Evolutionary conservation across 768 basidiomycete species (phyloP), one percentile per base, ranked within the genome.

Genomic region (Rossbeevera mucosa): DNA sequence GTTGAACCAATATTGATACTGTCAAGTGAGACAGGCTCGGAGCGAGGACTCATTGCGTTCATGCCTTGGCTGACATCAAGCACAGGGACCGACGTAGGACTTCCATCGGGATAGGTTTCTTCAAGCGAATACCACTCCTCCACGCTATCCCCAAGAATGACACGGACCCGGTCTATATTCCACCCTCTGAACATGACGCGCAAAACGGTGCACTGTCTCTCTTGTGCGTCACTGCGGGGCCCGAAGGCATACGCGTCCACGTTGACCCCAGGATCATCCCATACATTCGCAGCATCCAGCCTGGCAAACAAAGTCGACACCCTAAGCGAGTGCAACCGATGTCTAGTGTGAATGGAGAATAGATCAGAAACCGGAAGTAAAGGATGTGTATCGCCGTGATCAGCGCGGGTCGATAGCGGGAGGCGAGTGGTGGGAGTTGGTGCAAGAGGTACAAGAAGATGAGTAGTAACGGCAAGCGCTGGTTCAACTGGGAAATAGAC

Each of bases 51-150:
- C 16, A 33, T 33, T 16, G 16, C 30, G 22, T 40, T n/a, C 7
- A 20, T 13, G 31, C 51, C 48, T 43, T 47, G 50, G 25, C 22
- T 41, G 48, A 20, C 46, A 58, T 45, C 56, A 3, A 44, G 33
- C 2, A 7, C 18, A 14, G 53, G 48, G 12, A 45, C 24, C 7
- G 40, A 24, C 5, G 52, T 42, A 12, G 64, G 52, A 20, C 13
- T 51, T 11, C 26, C 56, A 14, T 64, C 47, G 36, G n/a, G 54
- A 59, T 28, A 60, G 1, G 69, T 66, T 60, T 90, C 88, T 62
- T 88, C 81, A 16, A 91, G 66, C 0, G 76, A 74, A 69, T 88
- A 91, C 89, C 90, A 92, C 0, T 83, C 85, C 7, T 75, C 79
- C 16, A 83, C 80, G 26, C 80, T 81, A 63, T 87, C 82, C 12